Base-by-base conservation (phyloP, 441 rosid genomes). In the Euphorbia schlechtendalii region DNA sequence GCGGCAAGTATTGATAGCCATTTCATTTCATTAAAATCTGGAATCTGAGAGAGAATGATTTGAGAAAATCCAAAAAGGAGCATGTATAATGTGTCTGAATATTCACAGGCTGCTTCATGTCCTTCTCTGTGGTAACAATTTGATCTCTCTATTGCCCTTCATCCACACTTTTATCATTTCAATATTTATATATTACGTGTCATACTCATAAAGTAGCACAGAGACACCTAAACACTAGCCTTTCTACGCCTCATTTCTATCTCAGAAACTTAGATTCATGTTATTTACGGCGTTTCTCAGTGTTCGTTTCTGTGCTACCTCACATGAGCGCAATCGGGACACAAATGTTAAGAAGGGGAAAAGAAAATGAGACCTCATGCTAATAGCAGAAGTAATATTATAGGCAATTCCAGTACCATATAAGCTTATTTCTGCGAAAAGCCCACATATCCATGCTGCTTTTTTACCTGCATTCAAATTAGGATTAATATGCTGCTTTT, bases 121-220 rank as follows among this genome's bases (percentile, higher is more conserved):
- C 95, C 95, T 68, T 80, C 79, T 59, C 52, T 61, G 76, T 86
- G 95, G 73, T 32, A 80, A 69, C 95, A 85, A 62, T 82, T 77
- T 27, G 95, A 77, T 75, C 43, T 81, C 67, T 73, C 68, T n/a
- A 88, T 84, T 10, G 95, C 88, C 69, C 95, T 85, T 73, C 67
- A 69, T 59, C 5, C 18, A 32, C 24, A 10, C 24, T 8, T 7
- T 38, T 38, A 38, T 7, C 43, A 0, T 8, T 38, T 38, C 43
- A 38, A 6, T 7, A 38, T 38, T 3, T 9, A 36, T 36, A 36
- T 36, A 9, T n/a, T n/a, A n/a, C n/a, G n/a, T n/a, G n/a, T n/a
- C n/a, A n/a, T n/a, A n/a, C n/a, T n/a, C n/a, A n/a, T n/a, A n/a
- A n/a, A n/a, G n/a, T n/a, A n/a, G n/a, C n/a, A n/a, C n/a, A n/a